Base-by-base conservation (phyloP, 495 filamentous ascomycete genomes). In the Podospora pseudoanserina region DNA sequence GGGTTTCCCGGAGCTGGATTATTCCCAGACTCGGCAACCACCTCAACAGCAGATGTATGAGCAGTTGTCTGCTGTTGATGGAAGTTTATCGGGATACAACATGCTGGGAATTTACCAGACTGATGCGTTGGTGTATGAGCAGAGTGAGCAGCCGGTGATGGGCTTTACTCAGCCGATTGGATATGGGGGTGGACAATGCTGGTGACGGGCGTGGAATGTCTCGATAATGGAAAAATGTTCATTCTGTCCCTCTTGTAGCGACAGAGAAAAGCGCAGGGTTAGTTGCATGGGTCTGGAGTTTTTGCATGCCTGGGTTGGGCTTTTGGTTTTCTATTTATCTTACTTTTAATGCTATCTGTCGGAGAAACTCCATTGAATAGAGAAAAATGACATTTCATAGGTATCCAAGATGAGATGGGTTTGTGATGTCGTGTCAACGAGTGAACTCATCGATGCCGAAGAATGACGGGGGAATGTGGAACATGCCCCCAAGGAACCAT, bases 31-130 rank as follows among this genome's bases (percentile, higher is more conserved):
- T 11, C 39, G 13, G 15, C 39, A 49, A 11, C 39, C 39, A 26
- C 55, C n/a, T 11, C 54, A 56, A 56, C n/a, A 58, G 18, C 55
- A 58, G n/a, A 58, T 58, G 55, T 26, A 20, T 58, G n/a, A 58
- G n/a, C 55, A 26, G 55, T 20, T 58, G 55, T n/a, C 55, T 20
- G 11, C 55, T 20, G 11, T 58, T 0, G n/a, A 58, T 9, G 55
- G n/a, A 4, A 18, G n/a, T 9, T 26, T 26, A 5, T 58, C 55
- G 7, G 55, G 55, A 11, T 58, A 19, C 4, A 23, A 58, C 23
- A 58, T 58, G 55, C 55, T 58, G 18, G 55, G 55, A 20, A 26
- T 58, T n/a, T 58, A 58, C n/a, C 55, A 58, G 13, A 20, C 55
- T 4, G 55, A 58, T 49, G 9, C 39, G 15, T 2, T 49, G 15